A percentile compares a stretch with the other conserved stretches of the same genome.
Conservation (phyloP, 1,284 basidiomycete species). For the Papiliotrema nemorosa region DNA sequence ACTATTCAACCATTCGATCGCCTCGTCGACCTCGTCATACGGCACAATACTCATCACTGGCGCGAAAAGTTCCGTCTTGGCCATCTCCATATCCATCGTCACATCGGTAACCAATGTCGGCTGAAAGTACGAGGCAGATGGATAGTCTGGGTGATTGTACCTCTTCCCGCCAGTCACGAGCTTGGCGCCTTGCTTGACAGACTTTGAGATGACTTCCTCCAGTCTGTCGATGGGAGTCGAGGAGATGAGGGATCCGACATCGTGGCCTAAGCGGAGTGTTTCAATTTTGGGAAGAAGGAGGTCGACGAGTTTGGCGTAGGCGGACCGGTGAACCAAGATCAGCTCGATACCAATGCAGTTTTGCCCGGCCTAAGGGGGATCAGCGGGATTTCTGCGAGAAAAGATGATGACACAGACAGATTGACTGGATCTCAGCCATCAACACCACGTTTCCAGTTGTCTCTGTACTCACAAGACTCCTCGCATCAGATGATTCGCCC, state of each 20-base stretch:
- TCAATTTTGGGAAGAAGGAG: slow-evolving; percentile 62
- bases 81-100: slow-evolving; percentile 67
- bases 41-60: slow-evolving; percentile 80
- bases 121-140: slow-evolving; percentile 72
- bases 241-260: slow-evolving; percentile 53
- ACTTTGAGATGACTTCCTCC: slow-evolving; percentile 66
- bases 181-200: slow-evolving; percentile 67
- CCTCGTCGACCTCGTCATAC: slow-evolving; percentile 75
- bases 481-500: slow-evolving; percentile 63
- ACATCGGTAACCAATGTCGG: slow-evolving; percentile 85
- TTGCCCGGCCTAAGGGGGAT: slow-evolving; percentile 60
- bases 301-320: slow-evolving; percentile 69
- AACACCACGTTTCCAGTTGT: too few species aligned
- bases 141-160: slow-evolving; percentile 63
- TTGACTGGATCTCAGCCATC: slow-evolving; percentile 15
- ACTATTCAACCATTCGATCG: slow-evolving; percentile 77
- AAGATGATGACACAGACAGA: slow-evolving; percentile 11
- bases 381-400: neutral
- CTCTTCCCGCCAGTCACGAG: slow-evolving; percentile 65
- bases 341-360: slow-evolving; percentile 97
- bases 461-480: slow-evolving; percentile 83
- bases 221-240: slow-evolving; percentile 61
- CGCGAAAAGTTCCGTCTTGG: slow-evolving; percentile 82
- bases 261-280: slow-evolving; percentile 61
- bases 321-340: slow-evolving; percentile 73